A percentile compares a stretch with the other conserved stretches of the same genome.
These are phyloP conservation scores for Pyrenophora tritici-repentis DNA, from an alignment of 2,329 filamentous ascomycete species.

Conservation along the genomic window DNA sequence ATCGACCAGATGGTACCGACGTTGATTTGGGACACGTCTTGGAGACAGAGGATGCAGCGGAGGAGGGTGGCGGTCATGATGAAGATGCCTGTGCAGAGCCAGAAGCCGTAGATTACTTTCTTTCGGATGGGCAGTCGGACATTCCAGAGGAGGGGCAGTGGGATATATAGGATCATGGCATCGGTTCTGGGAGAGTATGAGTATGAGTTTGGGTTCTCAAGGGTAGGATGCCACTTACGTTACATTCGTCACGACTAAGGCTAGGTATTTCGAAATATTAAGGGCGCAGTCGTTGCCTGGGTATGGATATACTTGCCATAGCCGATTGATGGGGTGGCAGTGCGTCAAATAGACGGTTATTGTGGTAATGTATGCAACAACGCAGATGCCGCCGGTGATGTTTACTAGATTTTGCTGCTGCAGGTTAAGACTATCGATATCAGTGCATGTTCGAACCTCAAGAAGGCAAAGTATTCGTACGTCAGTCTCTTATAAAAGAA, in stretches of 20 bases:
- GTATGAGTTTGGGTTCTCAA: background rate
- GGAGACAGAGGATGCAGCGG: constrained; percentile 5
- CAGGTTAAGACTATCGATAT: constrained; percentile 7
- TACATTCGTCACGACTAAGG: constrained; percentile 11
- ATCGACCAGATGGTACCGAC: constrained; percentile 9
- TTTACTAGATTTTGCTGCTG: constrained; percentile 9
- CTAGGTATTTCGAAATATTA: constrained; percentile 16
- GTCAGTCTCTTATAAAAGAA: constrained; percentile 17
- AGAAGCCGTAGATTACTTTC: background rate
- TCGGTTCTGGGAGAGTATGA: background rate
- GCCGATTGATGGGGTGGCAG: constrained; percentile 11
- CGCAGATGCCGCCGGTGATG: constrained; percentile 9
- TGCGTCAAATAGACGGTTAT: constrained; percentile 12
- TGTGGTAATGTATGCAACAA: constrained; percentile 7
- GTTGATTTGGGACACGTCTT: constrained; percentile 8
- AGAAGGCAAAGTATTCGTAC: constrained; percentile 1
- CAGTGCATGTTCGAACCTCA: background rate
- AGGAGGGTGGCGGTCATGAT: constrained; percentile 4
- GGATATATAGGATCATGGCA: constrained; percentile 8
- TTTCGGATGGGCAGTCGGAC: background rate
- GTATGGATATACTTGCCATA: constrained; percentile 19
- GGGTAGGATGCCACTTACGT: background rate
- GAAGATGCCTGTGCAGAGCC: constrained; percentile 6
- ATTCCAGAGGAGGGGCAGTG: constrained; percentile 3
- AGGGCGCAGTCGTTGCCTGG: constrained; percentile 14